Conservation (phyloP, 2,329 filamentous ascomycete species). For the Aspergillus sp. region DNA sequence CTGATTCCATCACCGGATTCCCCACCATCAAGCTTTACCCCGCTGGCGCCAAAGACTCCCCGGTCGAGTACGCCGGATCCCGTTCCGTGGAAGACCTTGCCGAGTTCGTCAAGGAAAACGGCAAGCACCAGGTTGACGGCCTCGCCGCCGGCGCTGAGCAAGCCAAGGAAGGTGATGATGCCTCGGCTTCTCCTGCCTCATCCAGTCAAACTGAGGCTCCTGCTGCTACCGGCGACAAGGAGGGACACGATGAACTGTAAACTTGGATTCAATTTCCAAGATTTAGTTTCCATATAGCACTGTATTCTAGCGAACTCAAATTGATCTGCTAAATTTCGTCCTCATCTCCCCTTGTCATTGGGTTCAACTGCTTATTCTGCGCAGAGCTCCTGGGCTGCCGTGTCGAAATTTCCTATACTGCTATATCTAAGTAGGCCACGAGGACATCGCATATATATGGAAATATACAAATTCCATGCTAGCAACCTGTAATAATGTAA, state of each 20-base stretch:
- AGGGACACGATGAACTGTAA: conserved; percentile 38
- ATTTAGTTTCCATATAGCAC: not conserved
- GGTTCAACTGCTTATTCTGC: no score
- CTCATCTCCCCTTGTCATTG: no score
- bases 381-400: no score
- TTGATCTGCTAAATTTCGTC: no score
- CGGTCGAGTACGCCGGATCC: conserved; percentile 80
- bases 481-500: no score
- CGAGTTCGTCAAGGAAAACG: conserved; percentile 90
- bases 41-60: conserved; percentile 78
- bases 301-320: no score
- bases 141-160: conserved; percentile 52
- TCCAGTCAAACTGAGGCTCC: conserved; percentile 11
- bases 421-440: no score
- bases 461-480: no score
- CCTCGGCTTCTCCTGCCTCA: conserved; percentile 4
- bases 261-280: conserved; percentile 1
- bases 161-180: conserved; percentile 42
- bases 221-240: conserved; percentile 20
- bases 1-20: conserved; percentile 95
- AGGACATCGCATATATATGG: no score
- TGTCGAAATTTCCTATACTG: no score
- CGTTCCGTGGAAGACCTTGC: conserved; percentile 89
- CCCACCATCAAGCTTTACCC: conserved; percentile 98
- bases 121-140: conserved; percentile 77